Evolutionary conservation across 129 eudicot genomes (phyloP).

Genomic region (Mikania micrantha): DNA sequence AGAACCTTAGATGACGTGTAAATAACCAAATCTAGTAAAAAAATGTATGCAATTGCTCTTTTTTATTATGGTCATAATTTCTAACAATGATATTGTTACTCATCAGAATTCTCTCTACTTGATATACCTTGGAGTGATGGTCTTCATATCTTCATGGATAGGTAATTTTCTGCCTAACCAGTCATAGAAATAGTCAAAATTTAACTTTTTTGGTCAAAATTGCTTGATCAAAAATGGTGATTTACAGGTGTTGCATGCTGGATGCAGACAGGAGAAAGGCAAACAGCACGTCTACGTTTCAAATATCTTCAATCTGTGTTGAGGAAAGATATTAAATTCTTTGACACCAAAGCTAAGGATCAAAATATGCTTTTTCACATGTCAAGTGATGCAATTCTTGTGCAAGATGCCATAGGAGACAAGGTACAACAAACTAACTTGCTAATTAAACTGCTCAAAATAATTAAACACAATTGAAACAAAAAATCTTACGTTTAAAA

Average conservation of each 20-base stretch:
- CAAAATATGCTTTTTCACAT: constrained; percentile 53
- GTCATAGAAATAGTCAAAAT: not conserved
- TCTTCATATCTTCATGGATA: constrained; percentile 73
- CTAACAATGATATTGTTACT: not conserved
- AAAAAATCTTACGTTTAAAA: no score
- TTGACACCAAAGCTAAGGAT: constrained; percentile 65
- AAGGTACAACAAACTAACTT: constrained; percentile 42
- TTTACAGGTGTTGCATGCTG: constrained; percentile 86
- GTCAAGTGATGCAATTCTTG: constrained; percentile 73
- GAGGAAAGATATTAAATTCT: constrained; percentile 56
- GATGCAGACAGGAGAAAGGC: constrained; percentile 86
- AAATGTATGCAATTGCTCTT: no score
- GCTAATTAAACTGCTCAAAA: no score
- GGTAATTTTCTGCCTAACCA: constrained; percentile 35
- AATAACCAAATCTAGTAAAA: no score
- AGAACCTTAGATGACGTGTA: no score
- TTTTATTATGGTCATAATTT: not conserved
- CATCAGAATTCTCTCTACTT: constrained; percentile 70
- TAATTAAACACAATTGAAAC: no score
- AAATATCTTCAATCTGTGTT: constrained; percentile 62
- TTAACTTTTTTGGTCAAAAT: not conserved
- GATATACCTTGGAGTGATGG: constrained; percentile 70
- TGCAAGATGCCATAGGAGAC: constrained; percentile 90
- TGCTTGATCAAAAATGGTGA: not conserved
- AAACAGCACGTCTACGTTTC: constrained; percentile 61